A percentile compares a stretch with the other conserved stretches of the same genome.
Evolutionary conservation across 2,329 filamentous ascomycete genomes (phyloP).

Genomic region (Colletotrichum chlorophyti): DNA sequence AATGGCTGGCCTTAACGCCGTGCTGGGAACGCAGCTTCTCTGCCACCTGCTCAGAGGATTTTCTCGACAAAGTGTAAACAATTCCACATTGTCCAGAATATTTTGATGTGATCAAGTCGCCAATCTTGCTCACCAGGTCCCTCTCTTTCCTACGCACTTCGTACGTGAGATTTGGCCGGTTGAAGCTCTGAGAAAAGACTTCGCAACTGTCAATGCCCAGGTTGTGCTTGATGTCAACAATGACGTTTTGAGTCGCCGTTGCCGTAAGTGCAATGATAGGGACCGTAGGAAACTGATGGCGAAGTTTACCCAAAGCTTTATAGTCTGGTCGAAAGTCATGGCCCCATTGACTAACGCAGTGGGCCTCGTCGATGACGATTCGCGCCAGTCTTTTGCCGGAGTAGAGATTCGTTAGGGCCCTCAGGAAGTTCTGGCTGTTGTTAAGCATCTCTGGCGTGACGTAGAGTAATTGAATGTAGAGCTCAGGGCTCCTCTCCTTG

Average conservation of each 20-base stretch:
- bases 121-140: conserved; percentile 53
- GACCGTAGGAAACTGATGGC: conserved; percentile 75
- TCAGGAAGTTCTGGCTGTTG: conserved; percentile 75
- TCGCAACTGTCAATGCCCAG: conserved; percentile 82
- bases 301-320: conserved; percentile 80
- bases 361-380: conserved; percentile 97
- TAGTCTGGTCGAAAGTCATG: conserved; percentile 98
- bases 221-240: conserved; percentile 89
- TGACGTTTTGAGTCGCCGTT: conserved; percentile 92
- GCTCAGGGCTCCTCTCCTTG: conserved; percentile 69
- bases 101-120: conserved; percentile 71
- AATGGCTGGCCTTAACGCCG: conserved; percentile 79
- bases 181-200: conserved; percentile 91
- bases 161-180: conserved; percentile 92
- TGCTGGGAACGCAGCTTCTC: conserved; percentile 65
- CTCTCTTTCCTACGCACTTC: conserved; percentile 74
- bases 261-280: conserved; percentile 95
- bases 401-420: conserved; percentile 73
- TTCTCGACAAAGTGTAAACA: conserved; percentile 88
- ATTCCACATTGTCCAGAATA: conserved; percentile 83
- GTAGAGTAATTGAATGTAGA: conserved; percentile 85
- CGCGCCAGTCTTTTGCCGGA: conserved; percentile 77
- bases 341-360: conserved; percentile 99
- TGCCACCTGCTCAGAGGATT: conserved; percentile 82
- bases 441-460: conserved; percentile 97